Percentiles rank a stretch among this genome's conserved stretches.
Conservation (phyloP, 331 rosid species). For the Cydonia oblonga region DNA sequence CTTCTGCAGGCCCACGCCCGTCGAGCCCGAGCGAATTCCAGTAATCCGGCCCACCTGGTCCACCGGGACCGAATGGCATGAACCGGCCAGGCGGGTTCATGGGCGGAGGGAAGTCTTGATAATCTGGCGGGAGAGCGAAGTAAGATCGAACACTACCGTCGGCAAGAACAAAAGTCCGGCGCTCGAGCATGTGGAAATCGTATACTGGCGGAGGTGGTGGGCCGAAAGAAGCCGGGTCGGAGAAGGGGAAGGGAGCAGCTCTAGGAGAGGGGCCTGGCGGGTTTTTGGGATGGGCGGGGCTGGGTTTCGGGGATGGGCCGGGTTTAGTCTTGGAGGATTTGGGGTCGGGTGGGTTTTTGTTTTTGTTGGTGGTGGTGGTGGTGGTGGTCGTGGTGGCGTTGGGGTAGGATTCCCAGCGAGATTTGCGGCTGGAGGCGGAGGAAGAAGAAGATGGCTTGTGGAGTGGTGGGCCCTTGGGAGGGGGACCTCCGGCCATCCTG, state of each 20-base stretch:
- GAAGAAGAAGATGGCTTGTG: conserved; percentile 36
- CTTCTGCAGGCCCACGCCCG: conserved; percentile 39
- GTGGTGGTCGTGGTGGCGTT: background rate
- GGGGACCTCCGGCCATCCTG: conserved; percentile 52
- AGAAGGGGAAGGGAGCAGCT: conserved; percentile 24
- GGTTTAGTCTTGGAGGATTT: conserved; percentile 26
- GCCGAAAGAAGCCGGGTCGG: conserved; percentile 44
- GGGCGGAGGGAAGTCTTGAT: conserved; percentile 49
- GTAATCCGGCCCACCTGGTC: conserved; percentile 37
- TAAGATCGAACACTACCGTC: conserved; percentile 88
- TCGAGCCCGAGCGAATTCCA: conserved; percentile 49
- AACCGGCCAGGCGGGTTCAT: conserved; percentile 34
- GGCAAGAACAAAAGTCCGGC: conserved; percentile 79
- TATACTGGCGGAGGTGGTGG: conserved; percentile 83
- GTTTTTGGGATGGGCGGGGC: background rate
- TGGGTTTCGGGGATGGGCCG: conserved; percentile 33
- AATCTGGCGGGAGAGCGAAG: conserved; percentile 85
- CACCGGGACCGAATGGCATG: conserved; percentile 22
- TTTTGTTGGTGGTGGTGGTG: background rate
- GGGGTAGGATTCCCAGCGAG: conserved; percentile 73
- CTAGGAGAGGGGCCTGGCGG: conserved; percentile 25
- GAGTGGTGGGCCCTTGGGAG: conserved; percentile 24
- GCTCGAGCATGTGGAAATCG: conserved; percentile 96
- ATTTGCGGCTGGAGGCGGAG: conserved; percentile 51
- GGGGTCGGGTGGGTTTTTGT: conserved; percentile 26